These are phyloP conservation scores for Wickerhamomyces ciferrii DNA, from an alignment of 805 yeast genomes.

Conservation along the genomic window DNA sequence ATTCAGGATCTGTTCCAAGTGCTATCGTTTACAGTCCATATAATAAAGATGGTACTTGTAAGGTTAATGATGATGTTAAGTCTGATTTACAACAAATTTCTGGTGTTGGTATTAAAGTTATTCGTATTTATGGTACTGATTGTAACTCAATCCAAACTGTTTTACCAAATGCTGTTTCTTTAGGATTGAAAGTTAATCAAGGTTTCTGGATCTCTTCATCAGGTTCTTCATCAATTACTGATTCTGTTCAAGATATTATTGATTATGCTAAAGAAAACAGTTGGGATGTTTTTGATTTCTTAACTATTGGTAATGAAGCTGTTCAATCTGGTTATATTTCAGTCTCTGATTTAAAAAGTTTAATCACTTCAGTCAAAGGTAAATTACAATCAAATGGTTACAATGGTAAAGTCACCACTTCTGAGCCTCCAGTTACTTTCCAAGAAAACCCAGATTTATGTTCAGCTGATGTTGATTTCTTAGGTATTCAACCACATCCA, in stretches of 20 bases:
- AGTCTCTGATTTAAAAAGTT: slow-evolving; percentile 55
- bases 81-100: slow-evolving; percentile 55
- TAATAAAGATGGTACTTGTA: slow-evolving; percentile 62
- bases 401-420: slow-evolving; percentile 69
- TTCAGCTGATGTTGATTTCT: slow-evolving; percentile 70
- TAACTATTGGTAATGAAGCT: slow-evolving; percentile 90
- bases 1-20: slow-evolving; percentile 38
- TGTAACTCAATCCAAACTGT: slow-evolving; percentile 66
- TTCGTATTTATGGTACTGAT: slow-evolving; percentile 86
- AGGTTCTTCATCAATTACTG: slow-evolving; percentile 71
- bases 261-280: slow-evolving; percentile 43
- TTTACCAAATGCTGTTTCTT: slow-evolving; percentile 47
- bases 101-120: slow-evolving; percentile 53
- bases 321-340: slow-evolving; percentile 57
- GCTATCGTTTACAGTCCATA: slow-evolving; percentile 79
- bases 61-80: slow-evolving; percentile 44
- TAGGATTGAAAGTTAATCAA: slow-evolving; percentile 75
- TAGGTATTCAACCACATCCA: slow-evolving; percentile 84
- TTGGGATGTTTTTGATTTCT: slow-evolving; percentile 72
- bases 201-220: slow-evolving; percentile 73
- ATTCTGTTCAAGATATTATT: slow-evolving; percentile 48
- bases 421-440: slow-evolving; percentile 85
- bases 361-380: slow-evolving; percentile 60
- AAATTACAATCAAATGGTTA: slow-evolving; percentile 65
- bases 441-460: slow-evolving; percentile 64